Conservation (phyloP, 805 yeast genomes). For the Candida railenensis region DNA sequence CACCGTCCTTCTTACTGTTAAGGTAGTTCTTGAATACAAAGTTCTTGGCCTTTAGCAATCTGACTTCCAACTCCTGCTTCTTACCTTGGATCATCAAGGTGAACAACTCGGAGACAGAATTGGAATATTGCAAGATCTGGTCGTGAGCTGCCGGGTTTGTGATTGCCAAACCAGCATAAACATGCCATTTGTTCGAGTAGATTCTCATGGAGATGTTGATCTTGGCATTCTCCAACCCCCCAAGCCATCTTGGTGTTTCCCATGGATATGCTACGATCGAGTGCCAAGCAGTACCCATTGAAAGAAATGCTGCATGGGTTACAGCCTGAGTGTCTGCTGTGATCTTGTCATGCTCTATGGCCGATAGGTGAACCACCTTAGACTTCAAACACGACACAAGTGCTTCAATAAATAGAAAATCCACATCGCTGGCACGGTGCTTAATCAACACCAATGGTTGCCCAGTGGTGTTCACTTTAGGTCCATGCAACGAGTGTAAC, state of each 20-base stretch:
- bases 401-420: constrained; percentile 58
- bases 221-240: constrained; percentile 95
- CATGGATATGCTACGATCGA: constrained; percentile 84
- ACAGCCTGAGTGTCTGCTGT: constrained; percentile 99
- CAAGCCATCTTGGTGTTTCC: constrained; percentile 82
- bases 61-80: constrained; percentile 51
- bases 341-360: constrained; percentile 88
- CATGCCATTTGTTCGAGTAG: constrained; percentile 95
- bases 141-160: constrained; percentile 92
- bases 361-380: constrained; percentile 71
- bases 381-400: constrained; percentile 75
- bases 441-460: constrained; percentile 88
- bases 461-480: constrained; percentile 81
- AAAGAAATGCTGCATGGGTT: constrained; percentile 94
- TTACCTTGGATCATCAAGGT: constrained; percentile 77
- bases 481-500: constrained; percentile 93
- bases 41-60: constrained; percentile 67
- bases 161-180: constrained; percentile 95
- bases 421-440: constrained; percentile 61
- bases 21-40: constrained; percentile 72
- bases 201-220: constrained; percentile 90
- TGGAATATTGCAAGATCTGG: constrained; percentile 87
- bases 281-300: constrained; percentile 98
- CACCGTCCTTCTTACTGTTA: constrained; percentile 30
- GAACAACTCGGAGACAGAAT: constrained; percentile 78